Conservation (phyloP, 164 flowering plant species). For the Liriodendron chinense region DNA sequence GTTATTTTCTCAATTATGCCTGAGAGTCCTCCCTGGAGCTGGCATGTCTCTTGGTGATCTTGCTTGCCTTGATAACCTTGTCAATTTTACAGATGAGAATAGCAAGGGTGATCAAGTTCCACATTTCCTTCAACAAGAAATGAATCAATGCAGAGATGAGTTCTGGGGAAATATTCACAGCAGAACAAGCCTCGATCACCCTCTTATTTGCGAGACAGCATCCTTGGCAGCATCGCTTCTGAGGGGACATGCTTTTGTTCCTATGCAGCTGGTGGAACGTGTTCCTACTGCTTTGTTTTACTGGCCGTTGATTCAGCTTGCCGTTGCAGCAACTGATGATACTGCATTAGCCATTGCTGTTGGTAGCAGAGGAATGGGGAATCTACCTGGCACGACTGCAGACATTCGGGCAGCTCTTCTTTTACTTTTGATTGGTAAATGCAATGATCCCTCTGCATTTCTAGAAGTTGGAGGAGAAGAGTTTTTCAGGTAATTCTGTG, state of each 20-base stretch:
- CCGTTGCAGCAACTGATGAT: conserved; percentile 93
- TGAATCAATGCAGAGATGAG: conserved; percentile 21
- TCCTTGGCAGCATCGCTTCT: conserved; percentile 93
- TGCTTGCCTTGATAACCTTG: conserved; percentile 25
- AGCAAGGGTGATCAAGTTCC: conserved; percentile 22
- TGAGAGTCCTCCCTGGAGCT: conserved; percentile 56
- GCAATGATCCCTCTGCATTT: conserved; percentile 82
- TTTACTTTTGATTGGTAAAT: conserved; percentile 88
- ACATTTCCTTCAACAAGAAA: too few species aligned
- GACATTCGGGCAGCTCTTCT: conserved; percentile 93
- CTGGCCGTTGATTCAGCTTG: conserved; percentile 99
- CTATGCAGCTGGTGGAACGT: conserved; percentile 86
- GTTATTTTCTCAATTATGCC: conserved; percentile 87
- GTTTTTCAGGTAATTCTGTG: conserved; percentile 66
- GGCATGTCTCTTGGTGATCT: conserved; percentile 38
- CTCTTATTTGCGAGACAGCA: conserved; percentile 50
- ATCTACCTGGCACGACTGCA: conserved; percentile 89
- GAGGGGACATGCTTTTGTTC: conserved; percentile 80
- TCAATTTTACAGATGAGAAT: conserved; percentile 24
- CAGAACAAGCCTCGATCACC: conserved; percentile 21
- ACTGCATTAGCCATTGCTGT: conserved; percentile 93
- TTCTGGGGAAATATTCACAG: conserved; percentile 30
- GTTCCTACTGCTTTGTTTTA: conserved; percentile 82
- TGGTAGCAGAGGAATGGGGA: conserved; percentile 97
- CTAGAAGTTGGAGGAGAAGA: conserved; percentile 87